These are phyloP conservation scores for Tilletia indica DNA, from an alignment of 1,284 basidiomycete genomes.

Conservation along the genomic window DNA sequence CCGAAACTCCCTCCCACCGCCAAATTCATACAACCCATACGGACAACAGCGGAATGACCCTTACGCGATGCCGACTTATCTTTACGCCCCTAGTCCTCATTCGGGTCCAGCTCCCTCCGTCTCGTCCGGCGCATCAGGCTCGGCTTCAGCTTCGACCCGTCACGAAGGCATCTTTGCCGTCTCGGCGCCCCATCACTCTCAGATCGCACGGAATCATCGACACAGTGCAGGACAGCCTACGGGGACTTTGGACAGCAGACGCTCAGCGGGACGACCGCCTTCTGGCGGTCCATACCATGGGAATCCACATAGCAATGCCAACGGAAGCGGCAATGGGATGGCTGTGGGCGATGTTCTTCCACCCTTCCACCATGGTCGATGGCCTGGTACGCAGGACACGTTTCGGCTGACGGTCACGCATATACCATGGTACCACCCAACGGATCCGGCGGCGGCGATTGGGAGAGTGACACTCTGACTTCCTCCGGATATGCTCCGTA, in stretches of 20 bases:
- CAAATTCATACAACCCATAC: neutral
- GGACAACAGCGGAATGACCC: neutral
- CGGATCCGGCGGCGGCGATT: slow-evolving; percentile 30
- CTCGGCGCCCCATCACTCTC: slow-evolving; percentile 5
- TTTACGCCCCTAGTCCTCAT: neutral
- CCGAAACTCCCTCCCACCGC: neutral
- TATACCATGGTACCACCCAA: slow-evolving; percentile 40
- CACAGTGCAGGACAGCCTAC: neutral
- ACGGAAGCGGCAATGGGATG: neutral
- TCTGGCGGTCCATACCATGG: neutral
- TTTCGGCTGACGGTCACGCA: slow-evolving; percentile 46
- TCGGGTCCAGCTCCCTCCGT: slow-evolving; percentile 1
- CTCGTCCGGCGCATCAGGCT: slow-evolving; percentile 3
- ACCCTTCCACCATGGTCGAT: slow-evolving; percentile 37
- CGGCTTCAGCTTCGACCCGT: neutral
- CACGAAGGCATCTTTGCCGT: slow-evolving; percentile 14
- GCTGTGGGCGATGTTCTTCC: slow-evolving; percentile 34
- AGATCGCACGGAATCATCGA: too few relatives aligned
- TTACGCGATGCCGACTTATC: neutral
- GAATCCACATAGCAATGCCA: neutral
- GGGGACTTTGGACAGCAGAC: neutral
- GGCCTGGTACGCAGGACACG: slow-evolving; percentile 46
- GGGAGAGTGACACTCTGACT: slow-evolving; percentile 44
- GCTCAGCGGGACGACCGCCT: neutral
- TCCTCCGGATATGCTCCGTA: slow-evolving; percentile 14